Percentiles rank a stretch among this genome's conserved stretches.
These are phyloP conservation scores for Coprinopsis cinerea DNA, from an alignment of 768 basidiomycete genomes.

Conservation along the genomic window DNA sequence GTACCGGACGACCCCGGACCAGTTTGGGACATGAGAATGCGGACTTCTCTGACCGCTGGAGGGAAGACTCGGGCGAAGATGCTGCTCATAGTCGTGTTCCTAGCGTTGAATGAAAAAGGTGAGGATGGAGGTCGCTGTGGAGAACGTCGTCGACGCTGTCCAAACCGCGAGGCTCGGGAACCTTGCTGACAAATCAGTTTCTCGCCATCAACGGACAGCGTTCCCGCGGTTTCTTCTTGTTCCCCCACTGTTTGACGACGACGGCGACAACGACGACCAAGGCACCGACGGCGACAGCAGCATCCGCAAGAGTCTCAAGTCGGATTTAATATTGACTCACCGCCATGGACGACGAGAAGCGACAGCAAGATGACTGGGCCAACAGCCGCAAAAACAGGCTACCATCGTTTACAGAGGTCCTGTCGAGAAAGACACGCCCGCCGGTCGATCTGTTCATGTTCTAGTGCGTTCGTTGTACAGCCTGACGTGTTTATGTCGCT, in stretches of 20 bases:
- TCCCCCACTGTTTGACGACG: conserved; percentile 16
- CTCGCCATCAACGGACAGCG: conserved; percentile 28
- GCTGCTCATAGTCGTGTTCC: conserved; percentile 39
- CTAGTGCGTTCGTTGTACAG: conserved; percentile 59
- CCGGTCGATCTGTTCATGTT: conserved; percentile 99
- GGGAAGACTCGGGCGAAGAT: conserved; percentile 65
- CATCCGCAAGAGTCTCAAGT: no score
- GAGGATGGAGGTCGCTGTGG: conserved; percentile 10
- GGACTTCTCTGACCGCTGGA: conserved; percentile 74
- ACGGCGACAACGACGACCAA: conserved; percentile 22
- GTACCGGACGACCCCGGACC: conserved; percentile 73
- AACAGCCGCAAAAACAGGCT: conserved; percentile 67
- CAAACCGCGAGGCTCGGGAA: conserved; percentile 1
- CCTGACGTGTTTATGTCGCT: background rate
- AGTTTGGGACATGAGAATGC: conserved; percentile 75
- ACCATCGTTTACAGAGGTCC: conserved; percentile 86
- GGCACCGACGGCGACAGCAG: conserved; percentile 11
- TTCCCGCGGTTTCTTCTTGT: conserved; percentile 16
- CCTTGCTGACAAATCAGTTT: conserved; percentile 32
- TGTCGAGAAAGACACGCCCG: conserved; percentile 84
- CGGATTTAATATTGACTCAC: no score
- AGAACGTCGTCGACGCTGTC: conserved; percentile 7
- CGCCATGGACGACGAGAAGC: conserved; percentile 45
- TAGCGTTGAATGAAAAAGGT: no score
- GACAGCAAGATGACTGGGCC: conserved; percentile 69